phyloP scores from a whole-genome alignment of 2,329 filamentous ascomycete genomes.

The Curvularia sp. region DNA sequence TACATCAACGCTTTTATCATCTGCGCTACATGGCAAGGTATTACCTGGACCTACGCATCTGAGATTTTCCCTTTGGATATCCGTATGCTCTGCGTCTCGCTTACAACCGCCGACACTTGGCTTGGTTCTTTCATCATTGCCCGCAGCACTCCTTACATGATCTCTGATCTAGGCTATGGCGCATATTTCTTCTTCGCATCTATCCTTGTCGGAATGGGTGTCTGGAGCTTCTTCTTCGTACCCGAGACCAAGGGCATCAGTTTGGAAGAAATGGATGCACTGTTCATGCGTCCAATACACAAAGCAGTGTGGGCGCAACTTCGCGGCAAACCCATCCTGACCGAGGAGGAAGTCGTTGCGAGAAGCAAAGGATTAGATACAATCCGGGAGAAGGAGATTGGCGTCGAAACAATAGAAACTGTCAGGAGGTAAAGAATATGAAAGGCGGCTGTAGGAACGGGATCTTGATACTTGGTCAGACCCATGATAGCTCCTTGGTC shows the following conservation, averaged over 20 bases:
- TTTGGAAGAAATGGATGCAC: constrained; percentile 43
- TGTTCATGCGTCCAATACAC: constrained; percentile 40
- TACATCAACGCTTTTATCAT: constrained; percentile 64
- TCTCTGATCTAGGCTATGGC: constrained; percentile 47
- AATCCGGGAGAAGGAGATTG: constrained; percentile 26
- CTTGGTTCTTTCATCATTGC: constrained; percentile 52
- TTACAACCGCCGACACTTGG: constrained; percentile 51
- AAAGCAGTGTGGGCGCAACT: constrained; percentile 43
- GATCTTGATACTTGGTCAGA: background rate
- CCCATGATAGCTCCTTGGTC: constrained; percentile 3
- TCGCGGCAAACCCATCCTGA: constrained; percentile 29
- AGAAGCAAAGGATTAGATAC: constrained; percentile 27
- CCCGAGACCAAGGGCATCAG: constrained; percentile 43
- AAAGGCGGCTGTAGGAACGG: background rate
- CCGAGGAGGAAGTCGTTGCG: constrained; percentile 23
- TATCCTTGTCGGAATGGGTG: constrained; percentile 38
- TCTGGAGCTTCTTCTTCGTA: constrained; percentile 45
- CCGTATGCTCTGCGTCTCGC: constrained; percentile 50
- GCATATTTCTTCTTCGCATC: constrained; percentile 51
- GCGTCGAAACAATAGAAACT: constrained; percentile 30
- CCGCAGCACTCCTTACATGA: constrained; percentile 50
- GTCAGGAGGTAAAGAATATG: constrained; percentile 13
- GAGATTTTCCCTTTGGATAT: constrained; percentile 58
- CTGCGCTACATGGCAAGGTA: constrained; percentile 54
- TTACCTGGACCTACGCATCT: constrained; percentile 55